phyloP scores from a whole-genome alignment of 768 basidiomycete genomes.

The Gelatoporia subvermispora region DNA sequence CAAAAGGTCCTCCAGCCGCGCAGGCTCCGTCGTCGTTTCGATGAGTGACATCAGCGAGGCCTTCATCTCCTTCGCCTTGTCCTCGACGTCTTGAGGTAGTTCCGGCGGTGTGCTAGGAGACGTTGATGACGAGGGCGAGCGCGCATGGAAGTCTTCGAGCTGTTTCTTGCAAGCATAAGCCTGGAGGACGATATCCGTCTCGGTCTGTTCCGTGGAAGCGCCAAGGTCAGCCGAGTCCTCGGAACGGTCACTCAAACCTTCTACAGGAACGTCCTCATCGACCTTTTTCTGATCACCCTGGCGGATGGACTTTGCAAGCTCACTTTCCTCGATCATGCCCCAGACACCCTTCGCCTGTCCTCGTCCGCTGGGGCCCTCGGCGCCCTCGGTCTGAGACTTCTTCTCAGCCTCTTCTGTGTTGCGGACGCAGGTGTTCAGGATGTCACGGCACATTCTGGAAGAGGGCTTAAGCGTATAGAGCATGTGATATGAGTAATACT shows the following conservation, averaged over 20 bases:
- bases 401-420: conserved; percentile 87
- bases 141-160: conserved; percentile 22
- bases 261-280: conserved; percentile 15
- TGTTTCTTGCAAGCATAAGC: conserved; percentile 32
- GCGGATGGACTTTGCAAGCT: conserved; percentile 67
- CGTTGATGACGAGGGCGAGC: conserved; percentile 18
- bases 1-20: conserved; percentile 63
- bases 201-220: conserved; percentile 24
- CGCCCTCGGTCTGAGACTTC: conserved; percentile 17
- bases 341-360: conserved; percentile 66
- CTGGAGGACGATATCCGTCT: conserved; percentile 42
- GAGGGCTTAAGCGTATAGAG: background rate
- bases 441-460: conserved; percentile 74
- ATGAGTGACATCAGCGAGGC: conserved; percentile 49
- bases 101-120: conserved; percentile 5
- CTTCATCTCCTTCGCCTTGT: conserved; percentile 46
- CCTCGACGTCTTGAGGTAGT: conserved; percentile 23
- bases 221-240: conserved; percentile 17
- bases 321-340: conserved; percentile 84
- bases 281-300: conserved; percentile 56
- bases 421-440: conserved; percentile 83
- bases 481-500: conserved; percentile 13
- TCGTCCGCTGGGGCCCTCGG: conserved; percentile 38
- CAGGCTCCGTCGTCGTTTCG: conserved; percentile 51
- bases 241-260: background rate